Base-by-base conservation (phyloP, 2,329 filamentous ascomycete species). In the Fusarium lyarnte region DNA sequence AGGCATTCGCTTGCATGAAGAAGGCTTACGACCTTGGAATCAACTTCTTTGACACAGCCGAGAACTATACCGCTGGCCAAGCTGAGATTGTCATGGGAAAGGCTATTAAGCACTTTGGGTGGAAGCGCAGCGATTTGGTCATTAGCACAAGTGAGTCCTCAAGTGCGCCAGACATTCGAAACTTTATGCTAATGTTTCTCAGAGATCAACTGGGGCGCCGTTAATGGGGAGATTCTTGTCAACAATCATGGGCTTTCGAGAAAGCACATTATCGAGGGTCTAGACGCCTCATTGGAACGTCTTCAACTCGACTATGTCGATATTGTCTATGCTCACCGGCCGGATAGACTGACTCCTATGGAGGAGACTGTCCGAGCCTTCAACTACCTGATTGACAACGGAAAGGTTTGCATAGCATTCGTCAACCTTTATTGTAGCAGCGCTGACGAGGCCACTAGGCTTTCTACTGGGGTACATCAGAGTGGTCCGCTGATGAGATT, bases 311-410 rank as follows among this genome's bases (percentile, higher is more conserved):
- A 85, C 58, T 91, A 91, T 71, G 91, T 93, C 51, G 91, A 93
- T 76, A 82, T 93, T 38, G 85, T 93, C 65, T 92, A 91, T 76
- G 91, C 91, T 3, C 91, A 93, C 79, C 87, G 91, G 11, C 90
- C 90, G 0, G 92, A 93, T 79, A 85, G 89, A 25, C 81, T 88
- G 51, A 92, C 90, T 0, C 91, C 91, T 1, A 92, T 93, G 84
- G 90, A 92, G 79, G 91, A 93, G 82, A 89, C 87, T 11, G 91
- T 93, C 12, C 86, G 90, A 61, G 91, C 88, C 25, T 93, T 93
- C 84, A 93, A 93, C 83, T 84, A 92, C 78, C 83, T 93, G 41
- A 92, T 94, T 77, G 85, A 90, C 76, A 85, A 86, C 12, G 91
- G 92, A 63, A 90, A 92, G 82, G 64, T 53, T 27, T 46, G 62